Evolutionary conservation across 1,284 basidiomycete genomes (phyloP).

Genomic region (Trichosporon ovoides): DNA sequence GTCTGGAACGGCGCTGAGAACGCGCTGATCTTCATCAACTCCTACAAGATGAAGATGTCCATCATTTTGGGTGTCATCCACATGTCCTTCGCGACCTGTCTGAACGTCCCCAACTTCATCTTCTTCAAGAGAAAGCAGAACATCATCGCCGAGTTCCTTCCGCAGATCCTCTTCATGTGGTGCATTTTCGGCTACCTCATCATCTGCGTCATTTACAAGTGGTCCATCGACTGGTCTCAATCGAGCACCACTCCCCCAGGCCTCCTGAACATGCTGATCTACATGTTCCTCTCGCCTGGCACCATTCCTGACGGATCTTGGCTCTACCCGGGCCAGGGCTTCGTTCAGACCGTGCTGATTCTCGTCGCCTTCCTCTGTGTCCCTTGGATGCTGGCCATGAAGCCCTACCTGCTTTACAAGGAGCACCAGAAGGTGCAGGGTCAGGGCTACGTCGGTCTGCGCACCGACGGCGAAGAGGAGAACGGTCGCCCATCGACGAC

Average conservation of each 20-base stretch:
- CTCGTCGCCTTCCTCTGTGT: conserved; percentile 81
- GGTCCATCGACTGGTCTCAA: conserved; percentile 84
- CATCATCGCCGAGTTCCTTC: conserved; percentile 91
- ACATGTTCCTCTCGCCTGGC: conserved; percentile 87
- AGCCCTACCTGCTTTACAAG: conserved; percentile 91
- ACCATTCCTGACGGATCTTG: conserved; percentile 64
- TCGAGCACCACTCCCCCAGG: conserved; percentile 72
- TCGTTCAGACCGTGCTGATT: conserved; percentile 75
- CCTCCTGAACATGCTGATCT: conserved; percentile 90
- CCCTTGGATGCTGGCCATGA: conserved; percentile 87
- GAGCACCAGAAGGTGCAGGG: conserved; percentile 79
- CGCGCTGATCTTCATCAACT: conserved; percentile 89
- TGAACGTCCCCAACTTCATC: conserved; percentile 92
- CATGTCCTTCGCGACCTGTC: conserved; percentile 95
- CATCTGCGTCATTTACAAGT: conserved; percentile 94
- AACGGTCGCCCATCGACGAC: conserved; percentile 29
- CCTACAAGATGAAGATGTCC: conserved; percentile 99
- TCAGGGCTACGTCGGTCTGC: conserved; percentile 70
- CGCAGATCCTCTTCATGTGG: conserved; percentile 94
- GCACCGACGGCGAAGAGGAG: conserved; percentile 52
- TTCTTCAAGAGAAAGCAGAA: conserved; percentile 81
- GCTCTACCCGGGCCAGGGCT: conserved; percentile 82
- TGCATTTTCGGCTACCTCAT: conserved; percentile 97
- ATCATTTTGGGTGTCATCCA: conserved; percentile 95
- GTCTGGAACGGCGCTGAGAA: conserved; percentile 95